A percentile compares a stretch with the other conserved stretches of the same genome.
Evolutionary conservation across 106 monocot species (phyloP).

Genomic region (Dendrobium officinale): DNA sequence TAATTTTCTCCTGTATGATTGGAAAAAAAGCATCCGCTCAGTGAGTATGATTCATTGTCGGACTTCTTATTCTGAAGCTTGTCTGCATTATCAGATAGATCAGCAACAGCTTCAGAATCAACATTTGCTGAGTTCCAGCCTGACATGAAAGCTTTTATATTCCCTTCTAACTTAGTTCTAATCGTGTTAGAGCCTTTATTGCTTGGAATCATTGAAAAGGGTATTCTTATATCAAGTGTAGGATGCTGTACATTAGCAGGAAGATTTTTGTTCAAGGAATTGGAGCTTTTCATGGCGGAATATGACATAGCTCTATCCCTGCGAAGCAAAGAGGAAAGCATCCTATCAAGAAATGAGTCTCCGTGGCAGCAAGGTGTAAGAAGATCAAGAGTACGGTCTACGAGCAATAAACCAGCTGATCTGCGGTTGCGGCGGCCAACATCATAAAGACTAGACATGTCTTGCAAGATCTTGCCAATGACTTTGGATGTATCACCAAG

Average conservation of each 20-base stretch:
- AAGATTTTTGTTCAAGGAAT: slow-evolving; percentile 22
- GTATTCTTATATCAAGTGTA: slow-evolving; percentile 62
- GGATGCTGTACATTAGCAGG: slow-evolving; percentile 21
- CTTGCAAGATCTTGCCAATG: slow-evolving; percentile 88
- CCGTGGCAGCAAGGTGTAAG: slow-evolving; percentile 91
- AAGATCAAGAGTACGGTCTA: slow-evolving; percentile 96
- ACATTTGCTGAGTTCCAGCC: slow-evolving; percentile 59
- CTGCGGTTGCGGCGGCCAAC: slow-evolving; percentile 81
- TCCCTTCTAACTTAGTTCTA: slow-evolving; percentile 32
- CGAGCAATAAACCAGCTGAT: slow-evolving; percentile 80
- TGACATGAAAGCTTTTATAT: slow-evolving; percentile 51
- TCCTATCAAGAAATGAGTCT: slow-evolving; percentile 81
- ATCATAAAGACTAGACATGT: slow-evolving; percentile 99
- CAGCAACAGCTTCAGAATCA: slow-evolving; percentile 15
- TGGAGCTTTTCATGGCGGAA: slow-evolving; percentile 24
- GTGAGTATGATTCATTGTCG: slow-evolving; percentile 19
- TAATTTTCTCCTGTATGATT: slow-evolving; percentile 49
- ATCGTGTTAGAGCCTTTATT: slow-evolving; percentile 23
- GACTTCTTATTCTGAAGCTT: slow-evolving; percentile 8
- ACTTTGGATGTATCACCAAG: slow-evolving; percentile 76
- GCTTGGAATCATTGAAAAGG: slow-evolving; percentile 36
- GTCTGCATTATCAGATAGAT: slow-evolving; percentile 20
- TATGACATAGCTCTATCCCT: slow-evolving; percentile 35
- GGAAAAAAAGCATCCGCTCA: slow-evolving; percentile 61
- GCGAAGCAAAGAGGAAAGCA: slow-evolving; percentile 71